A percentile compares a stretch with the other conserved stretches of the same genome.
phyloP scores from a whole-genome alignment of 2,329 filamentous ascomycete genomes.

The Aspergillus amoenus region DNA sequence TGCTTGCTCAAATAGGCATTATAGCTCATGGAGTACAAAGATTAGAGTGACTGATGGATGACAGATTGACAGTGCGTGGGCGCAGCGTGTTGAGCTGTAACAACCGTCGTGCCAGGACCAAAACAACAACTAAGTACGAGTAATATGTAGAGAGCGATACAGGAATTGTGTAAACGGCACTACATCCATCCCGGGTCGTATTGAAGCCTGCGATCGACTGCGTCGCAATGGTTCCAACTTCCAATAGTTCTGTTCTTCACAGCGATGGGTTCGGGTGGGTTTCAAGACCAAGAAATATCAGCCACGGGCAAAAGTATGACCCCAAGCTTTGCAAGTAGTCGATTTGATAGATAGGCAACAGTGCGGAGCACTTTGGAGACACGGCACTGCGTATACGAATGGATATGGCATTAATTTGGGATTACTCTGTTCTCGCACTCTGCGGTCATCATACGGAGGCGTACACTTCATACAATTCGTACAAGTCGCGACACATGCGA shows the following conservation, averaged over 20 bases:
- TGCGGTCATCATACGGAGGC: neutral
- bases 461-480: neutral
- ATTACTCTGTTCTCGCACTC: too few relatives aligned
- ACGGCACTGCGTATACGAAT: neutral
- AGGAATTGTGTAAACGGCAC: neutral
- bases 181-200: neutral
- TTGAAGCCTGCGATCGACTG: neutral
- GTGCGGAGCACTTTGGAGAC: neutral
- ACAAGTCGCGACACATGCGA: constrained; percentile 10
- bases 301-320: neutral
- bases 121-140: too few relatives aligned
- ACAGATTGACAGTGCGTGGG: neutral
- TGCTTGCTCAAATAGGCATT: neutral
- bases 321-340: neutral
- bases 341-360: neutral
- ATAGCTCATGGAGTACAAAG: neutral
- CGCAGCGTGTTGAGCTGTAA: neutral
- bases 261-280: neutral
- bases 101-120: neutral
- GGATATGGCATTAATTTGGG: neutral
- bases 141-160: neutral
- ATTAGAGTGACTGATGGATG: too few relatives aligned
- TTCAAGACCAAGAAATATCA: neutral
- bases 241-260: neutral
- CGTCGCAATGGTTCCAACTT: neutral